Percentiles rank a stretch among this genome's conserved stretches.
These are phyloP conservation scores for Cercospora janseana DNA, from an alignment of 2,329 filamentous ascomycete genomes.

Conservation along the genomic window DNA sequence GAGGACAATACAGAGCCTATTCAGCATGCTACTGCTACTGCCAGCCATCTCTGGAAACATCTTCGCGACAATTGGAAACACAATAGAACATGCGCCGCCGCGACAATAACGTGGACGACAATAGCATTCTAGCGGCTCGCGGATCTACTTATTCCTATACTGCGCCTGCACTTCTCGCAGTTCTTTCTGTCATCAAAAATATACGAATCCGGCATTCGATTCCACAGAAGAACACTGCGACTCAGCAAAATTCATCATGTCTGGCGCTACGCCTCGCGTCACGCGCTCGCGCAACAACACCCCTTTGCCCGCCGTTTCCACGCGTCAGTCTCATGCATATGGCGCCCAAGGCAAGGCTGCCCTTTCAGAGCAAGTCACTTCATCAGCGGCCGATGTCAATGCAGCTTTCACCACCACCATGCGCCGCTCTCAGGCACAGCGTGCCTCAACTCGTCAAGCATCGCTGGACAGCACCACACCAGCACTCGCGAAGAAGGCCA, in stretches of 20 bases:
- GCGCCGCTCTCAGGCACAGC: slow-evolving; percentile 12
- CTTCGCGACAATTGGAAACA: neutral
- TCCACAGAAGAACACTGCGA: neutral
- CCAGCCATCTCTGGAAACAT: neutral
- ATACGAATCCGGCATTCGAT: neutral
- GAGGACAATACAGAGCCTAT: neutral
- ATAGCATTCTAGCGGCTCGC: neutral
- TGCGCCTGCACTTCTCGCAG: neutral
- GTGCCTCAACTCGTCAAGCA: slow-evolving; percentile 9
- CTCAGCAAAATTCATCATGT: slow-evolving; percentile 9
- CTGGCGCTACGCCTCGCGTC: slow-evolving; percentile 15
- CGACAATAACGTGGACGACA: slow-evolving; percentile 5
- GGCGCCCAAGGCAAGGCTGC: slow-evolving; percentile 23
- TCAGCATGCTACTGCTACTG: neutral
- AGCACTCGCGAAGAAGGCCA: neutral
- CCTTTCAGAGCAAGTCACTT: slow-evolving; percentile 19
- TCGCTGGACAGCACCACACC: slow-evolving; percentile 1
- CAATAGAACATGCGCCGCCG: neutral
- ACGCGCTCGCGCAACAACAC: slow-evolving; percentile 19
- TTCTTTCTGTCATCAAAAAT: neutral
- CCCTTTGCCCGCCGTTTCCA: slow-evolving; percentile 21
- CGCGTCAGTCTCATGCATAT: slow-evolving; percentile 24
- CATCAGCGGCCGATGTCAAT: slow-evolving; percentile 16
- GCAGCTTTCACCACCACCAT: slow-evolving; percentile 19
- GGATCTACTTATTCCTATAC: neutral